Base-by-base conservation (phyloP, 192 early-diverging fungal species). In the Dispira parvispora region DNA sequence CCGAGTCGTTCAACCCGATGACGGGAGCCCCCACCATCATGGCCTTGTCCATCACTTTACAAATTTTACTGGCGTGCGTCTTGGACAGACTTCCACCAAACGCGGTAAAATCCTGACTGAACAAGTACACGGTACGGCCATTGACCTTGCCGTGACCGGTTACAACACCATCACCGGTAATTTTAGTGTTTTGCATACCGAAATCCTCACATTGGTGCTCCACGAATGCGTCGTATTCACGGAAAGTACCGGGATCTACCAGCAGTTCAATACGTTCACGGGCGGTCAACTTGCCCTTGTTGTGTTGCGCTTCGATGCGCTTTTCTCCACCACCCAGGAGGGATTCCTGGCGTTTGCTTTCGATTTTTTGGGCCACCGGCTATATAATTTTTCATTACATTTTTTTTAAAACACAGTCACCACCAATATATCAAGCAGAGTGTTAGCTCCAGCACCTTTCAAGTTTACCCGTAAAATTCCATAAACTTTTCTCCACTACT, bases 91-190 rank as follows among this genome's bases (percentile, higher is more conserved):
- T 88, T 8, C 94, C 94, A 62, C 94, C 94, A 69, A 82, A 93
- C 13, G 87, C 86, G 12, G 94, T 97, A 61, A 94, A 94, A 55
- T 97, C 94, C 70, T 97, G 92, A 27, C 84, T 87, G 70, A 90
- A 97, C 12, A 95, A 73, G 75, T 86, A 97, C 21, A 92, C 85
- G 6, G 85, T 82, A 21, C 94, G 85, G 10, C 89, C 89, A 68
- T 92, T 89, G 68, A 97, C 81, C 38, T 90, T 93, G 50, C 94
- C 92, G 73, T 91, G 89, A 14, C 94, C 94, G 8, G 94, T 97
- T 25, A 97, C 89, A 16, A 97, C 92, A 64, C 91, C 91, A 71
- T 97, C 94, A 49, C 94, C 92, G 11, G 88, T 86, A 45, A 91
- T 89, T 77, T 85, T 86, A 68, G 74, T 77, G 32, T 68, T 62